Conservation (phyloP, 495 filamentous ascomycete species). For the Aspergillus conjunctus region DNA sequence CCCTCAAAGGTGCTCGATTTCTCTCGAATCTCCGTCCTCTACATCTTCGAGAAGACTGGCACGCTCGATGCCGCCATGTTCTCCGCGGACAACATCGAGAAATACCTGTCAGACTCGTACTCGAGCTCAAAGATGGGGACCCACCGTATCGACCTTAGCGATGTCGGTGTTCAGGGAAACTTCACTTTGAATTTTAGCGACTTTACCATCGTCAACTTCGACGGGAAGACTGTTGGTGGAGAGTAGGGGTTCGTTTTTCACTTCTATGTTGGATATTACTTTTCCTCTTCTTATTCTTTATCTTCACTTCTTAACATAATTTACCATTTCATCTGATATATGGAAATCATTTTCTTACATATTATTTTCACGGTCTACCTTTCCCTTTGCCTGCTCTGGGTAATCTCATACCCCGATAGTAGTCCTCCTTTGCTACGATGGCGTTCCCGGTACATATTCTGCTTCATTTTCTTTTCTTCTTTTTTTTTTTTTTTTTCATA, state of each 20-base stretch:
- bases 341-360: neutral
- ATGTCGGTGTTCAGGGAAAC: conserved; percentile 29
- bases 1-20: conserved; percentile 45
- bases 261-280: conserved; percentile 3
- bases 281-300: conserved; percentile 1
- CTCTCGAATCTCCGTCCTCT: conserved; percentile 50
- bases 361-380: neutral
- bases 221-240: conserved; percentile 46
- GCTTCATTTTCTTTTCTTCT: neutral
- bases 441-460: neutral
- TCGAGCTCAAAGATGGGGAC: conserved; percentile 19
- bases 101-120: conserved; percentile 36
- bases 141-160: conserved; percentile 23
- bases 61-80: conserved; percentile 37
- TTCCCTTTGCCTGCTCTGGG: neutral
- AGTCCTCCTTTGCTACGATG: neutral
- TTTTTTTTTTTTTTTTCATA: neutral
- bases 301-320: neutral
- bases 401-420: neutral
- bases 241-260: conserved; percentile 1
- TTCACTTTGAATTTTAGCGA: conserved; percentile 47
- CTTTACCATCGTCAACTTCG: conserved; percentile 44
- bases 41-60: conserved; percentile 52
- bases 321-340: neutral
- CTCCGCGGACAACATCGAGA: conserved; percentile 39